Percentiles rank a stretch among this genome's conserved stretches.
Evolutionary conservation across 768 basidiomycete species (phyloP).

Genomic region (Amanita muscaria): DNA sequence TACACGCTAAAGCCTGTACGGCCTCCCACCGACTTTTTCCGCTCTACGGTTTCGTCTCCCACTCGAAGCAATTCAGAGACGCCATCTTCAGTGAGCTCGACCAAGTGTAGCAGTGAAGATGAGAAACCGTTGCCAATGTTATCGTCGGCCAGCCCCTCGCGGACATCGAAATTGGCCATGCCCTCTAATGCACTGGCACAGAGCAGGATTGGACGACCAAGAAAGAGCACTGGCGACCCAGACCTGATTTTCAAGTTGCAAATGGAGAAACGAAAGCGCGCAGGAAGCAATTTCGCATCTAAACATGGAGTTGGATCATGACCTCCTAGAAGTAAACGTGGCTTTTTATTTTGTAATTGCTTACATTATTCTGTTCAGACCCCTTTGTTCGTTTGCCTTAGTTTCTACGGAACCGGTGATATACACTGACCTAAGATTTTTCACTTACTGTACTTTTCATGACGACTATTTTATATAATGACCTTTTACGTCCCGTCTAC

Average conservation of each 20-base stretch:
- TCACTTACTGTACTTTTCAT: constrained; percentile 3
- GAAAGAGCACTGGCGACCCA: constrained; percentile 22
- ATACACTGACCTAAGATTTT: constrained; percentile 5
- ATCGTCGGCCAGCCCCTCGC: neutral
- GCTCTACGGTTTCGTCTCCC: constrained; percentile 13
- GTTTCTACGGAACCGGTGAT: neutral
- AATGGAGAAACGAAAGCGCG: constrained; percentile 9
- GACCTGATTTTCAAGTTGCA: constrained; percentile 7
- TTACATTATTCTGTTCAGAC: neutral
- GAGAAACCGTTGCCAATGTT: constrained; percentile 7
- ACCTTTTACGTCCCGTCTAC: too few relatives aligned
- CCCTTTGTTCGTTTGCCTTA: neutral
- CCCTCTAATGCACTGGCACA: constrained; percentile 21
- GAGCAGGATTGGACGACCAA: constrained; percentile 37
- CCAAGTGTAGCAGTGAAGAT: constrained; percentile 12
- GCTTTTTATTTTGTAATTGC: constrained; percentile 3
- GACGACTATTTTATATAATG: too few relatives aligned
- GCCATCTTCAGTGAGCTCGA: constrained; percentile 25
- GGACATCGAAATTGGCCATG: constrained; percentile 12
- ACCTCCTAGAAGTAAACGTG: neutral
- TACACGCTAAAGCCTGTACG: constrained; percentile 11
- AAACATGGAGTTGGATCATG: constrained; percentile 5
- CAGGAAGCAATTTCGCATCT: constrained; percentile 4
- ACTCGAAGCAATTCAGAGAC: constrained; percentile 35
- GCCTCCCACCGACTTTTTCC: constrained; percentile 3